These are phyloP conservation scores for Trichophyton schoenleinii DNA, from an alignment of 2,329 filamentous ascomycete genomes.

Conservation along the genomic window DNA sequence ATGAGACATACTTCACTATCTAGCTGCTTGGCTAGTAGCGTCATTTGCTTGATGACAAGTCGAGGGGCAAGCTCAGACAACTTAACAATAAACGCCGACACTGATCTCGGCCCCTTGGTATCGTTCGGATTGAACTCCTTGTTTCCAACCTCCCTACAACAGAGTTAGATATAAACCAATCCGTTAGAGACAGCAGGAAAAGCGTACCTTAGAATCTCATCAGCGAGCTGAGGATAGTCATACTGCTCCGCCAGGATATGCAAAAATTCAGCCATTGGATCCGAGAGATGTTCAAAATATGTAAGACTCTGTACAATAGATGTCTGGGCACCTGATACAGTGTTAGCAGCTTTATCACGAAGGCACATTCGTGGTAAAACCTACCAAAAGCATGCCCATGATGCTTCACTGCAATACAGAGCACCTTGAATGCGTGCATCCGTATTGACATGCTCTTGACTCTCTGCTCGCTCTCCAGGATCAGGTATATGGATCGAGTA, in stretches of 20 bases:
- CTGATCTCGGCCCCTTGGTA: slow-evolving; percentile 86
- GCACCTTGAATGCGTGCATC: slow-evolving; percentile 94
- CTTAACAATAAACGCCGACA: slow-evolving; percentile 85
- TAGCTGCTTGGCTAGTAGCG: slow-evolving; percentile 80
- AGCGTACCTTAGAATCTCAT: slow-evolving; percentile 62
- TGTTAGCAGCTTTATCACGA: slow-evolving; percentile 14
- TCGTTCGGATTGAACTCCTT: slow-evolving; percentile 98
- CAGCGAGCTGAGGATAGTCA: slow-evolving; percentile 87
- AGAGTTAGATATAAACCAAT: slow-evolving; percentile 11
- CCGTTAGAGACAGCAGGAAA: too few species aligned
- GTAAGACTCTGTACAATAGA: slow-evolving; percentile 95
- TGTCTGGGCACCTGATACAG: slow-evolving; percentile 68
- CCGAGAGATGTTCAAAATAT: slow-evolving; percentile 96
- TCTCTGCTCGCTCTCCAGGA: slow-evolving; percentile 85
- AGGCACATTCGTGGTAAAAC: background rate
- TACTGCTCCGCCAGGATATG: slow-evolving; percentile 95
- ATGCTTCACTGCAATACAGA: slow-evolving; percentile 94
- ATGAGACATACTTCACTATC: slow-evolving; percentile 65
- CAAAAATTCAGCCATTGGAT: slow-evolving; percentile 96
- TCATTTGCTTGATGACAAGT: slow-evolving; percentile 95
- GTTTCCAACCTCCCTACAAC: slow-evolving; percentile 68
- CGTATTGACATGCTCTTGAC: slow-evolving; percentile 79
- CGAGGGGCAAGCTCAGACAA: slow-evolving; percentile 84
- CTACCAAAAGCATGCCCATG: slow-evolving; percentile 91
- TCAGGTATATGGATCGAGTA: slow-evolving; percentile 82